Evolutionary conservation across 2,329 filamentous ascomycete genomes (phyloP), one percentile per base, ranked within the genome.

Genomic region (Aureobasidium uvarum): DNA sequence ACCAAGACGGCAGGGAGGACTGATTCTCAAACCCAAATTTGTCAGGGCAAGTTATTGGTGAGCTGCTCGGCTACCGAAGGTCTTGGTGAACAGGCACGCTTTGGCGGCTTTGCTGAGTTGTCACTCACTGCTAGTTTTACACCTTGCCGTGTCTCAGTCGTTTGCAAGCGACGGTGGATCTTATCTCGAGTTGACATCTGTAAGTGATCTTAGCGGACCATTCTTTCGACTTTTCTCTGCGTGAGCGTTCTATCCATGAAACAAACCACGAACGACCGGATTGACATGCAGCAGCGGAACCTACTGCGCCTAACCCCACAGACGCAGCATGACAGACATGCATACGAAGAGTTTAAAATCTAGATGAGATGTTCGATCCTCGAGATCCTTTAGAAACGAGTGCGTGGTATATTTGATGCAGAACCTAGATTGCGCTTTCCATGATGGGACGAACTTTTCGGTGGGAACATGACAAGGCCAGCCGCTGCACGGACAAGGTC

Each of bases 291-390:
- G 60, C 60, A 63, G 60, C 60, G 58, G 58, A 62, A 62, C 43
- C 58, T 62, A 62, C 58, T 62, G 58, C 58, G 60, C 60, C 48
- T 63, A 63, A 41, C 60, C 60, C 60, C 60, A 63, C 60, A 63
- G 48, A 63, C 39, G 60, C 60, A 63, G 60, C 38, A 63, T 63
- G 60, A 63, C 60, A 54, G 46, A 54, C 48, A 63, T 63, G 60
- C 60, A 63, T 54, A 63, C 46, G 60, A 63, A 54, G 48, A 63
- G 46, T 63, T 63, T 54, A 63, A 63, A 52, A 63, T n/a, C 5
- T 38, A 63, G 60, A 63, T 41, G 60, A 60, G 58, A 62, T 50
- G n/a, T 50, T 51, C 58, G 56, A 60, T 60, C 56, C 43, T 60
- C 23, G 36, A 16, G 31, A 60, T 60, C 56, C 43, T 48, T 36